Conservation (phyloP, 169 alveolate genomes). For the Condylostoma magnum region DNA sequence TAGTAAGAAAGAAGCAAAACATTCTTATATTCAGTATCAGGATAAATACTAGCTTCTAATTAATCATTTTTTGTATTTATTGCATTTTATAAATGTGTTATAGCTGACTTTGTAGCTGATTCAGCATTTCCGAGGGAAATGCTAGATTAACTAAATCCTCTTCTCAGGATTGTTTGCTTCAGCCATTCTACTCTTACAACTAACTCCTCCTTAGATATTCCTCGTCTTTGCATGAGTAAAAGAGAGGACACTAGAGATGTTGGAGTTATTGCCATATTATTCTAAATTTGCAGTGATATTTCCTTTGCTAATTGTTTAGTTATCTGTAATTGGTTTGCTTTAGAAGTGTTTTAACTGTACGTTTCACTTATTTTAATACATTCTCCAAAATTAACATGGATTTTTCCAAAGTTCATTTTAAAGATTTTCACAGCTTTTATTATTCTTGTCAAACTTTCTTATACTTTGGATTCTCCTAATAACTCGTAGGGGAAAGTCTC, state of each 20-base stretch:
- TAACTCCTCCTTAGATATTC: slow-evolving; percentile 66
- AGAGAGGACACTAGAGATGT: slow-evolving; percentile 69
- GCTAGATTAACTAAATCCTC: slow-evolving; percentile 48
- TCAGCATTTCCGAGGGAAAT: slow-evolving; percentile 32
- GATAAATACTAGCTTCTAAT: slow-evolving; percentile 57
- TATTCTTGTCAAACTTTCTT: slow-evolving; percentile 63
- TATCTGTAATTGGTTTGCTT: slow-evolving; percentile 31
- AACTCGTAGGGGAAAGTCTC: slow-evolving; percentile 79
- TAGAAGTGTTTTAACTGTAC: slow-evolving; percentile 18
- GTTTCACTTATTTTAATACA: slow-evolving; percentile 44
- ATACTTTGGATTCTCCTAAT: slow-evolving; percentile 73
- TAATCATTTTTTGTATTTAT: slow-evolving; percentile 58
- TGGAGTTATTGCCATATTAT: slow-evolving; percentile 55
- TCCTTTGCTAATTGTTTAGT: slow-evolving; percentile 44
- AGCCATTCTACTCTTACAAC: slow-evolving; percentile 62
- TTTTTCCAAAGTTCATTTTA: slow-evolving; percentile 67
- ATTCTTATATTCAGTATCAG: slow-evolving; percentile 64
- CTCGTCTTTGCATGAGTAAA: slow-evolving; percentile 66
- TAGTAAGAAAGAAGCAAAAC: slow-evolving; percentile 59
- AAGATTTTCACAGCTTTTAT: slow-evolving; percentile 56
- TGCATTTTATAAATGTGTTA: slow-evolving; percentile 44
- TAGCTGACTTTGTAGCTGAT: slow-evolving; percentile 48
- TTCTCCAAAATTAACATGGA: slow-evolving; percentile 59
- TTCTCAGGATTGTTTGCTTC: slow-evolving; percentile 33
- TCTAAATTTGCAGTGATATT: slow-evolving; percentile 41